Conservation (phyloP, 345 rosid genomes). For the Salix brachista region DNA sequence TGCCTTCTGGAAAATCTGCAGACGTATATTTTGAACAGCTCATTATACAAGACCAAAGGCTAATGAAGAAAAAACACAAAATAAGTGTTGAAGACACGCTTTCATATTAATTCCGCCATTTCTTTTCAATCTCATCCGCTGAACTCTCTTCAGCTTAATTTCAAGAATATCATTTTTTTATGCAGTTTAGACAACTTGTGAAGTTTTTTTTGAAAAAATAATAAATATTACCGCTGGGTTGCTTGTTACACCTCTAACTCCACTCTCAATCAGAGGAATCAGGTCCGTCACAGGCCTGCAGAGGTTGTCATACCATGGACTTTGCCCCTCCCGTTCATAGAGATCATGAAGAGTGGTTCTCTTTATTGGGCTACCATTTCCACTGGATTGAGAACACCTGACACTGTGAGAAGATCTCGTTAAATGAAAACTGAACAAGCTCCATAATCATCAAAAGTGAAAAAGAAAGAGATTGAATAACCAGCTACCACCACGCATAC, state of each 20-base stretch:
- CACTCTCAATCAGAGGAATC: slow-evolving; percentile 74
- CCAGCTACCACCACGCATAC: neutral
- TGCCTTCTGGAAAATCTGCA: slow-evolving; percentile 98
- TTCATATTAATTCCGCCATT: neutral
- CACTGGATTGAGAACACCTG: slow-evolving; percentile 57
- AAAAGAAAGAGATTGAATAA: neutral
- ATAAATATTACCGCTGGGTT: slow-evolving; percentile 76
- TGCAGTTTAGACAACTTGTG: neutral
- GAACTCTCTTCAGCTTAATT: neutral
- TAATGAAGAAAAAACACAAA: neutral
- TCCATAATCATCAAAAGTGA: neutral
- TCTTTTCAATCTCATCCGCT: neutral
- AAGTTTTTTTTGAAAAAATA: neutral
- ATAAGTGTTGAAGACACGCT: neutral
- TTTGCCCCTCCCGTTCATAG: slow-evolving; percentile 86
- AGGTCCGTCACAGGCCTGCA: slow-evolving; percentile 94
- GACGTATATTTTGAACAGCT: neutral
- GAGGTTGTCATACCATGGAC: slow-evolving; percentile 99
- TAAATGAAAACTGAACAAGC: neutral
- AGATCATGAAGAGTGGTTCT: slow-evolving; percentile 87
- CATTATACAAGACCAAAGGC: neutral
- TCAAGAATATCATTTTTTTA: neutral
- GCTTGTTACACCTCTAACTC: slow-evolving; percentile 99
- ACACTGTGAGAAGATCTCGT: slow-evolving; percentile 43
- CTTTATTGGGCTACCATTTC: slow-evolving; percentile 53